phyloP scores from a whole-genome alignment of 495 filamentous ascomycete species.

The Aspergillus saccharolyticus region DNA sequence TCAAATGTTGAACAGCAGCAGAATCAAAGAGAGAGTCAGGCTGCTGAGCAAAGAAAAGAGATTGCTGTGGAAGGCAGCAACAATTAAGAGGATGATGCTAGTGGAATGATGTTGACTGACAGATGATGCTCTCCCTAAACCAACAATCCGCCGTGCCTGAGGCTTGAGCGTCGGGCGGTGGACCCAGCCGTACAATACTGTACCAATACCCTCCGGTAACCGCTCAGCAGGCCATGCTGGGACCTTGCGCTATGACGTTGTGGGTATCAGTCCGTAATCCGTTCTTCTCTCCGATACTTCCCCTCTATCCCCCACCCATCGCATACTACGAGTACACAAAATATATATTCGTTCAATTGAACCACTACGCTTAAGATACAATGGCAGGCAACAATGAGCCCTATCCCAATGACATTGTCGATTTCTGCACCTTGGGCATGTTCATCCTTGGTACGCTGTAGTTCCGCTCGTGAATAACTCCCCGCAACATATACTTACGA shows the following conservation, averaged over 20 bases:
- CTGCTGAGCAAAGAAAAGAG: not conserved
- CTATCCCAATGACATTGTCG: slow-evolving; percentile 35
- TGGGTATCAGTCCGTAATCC: slow-evolving; percentile 12
- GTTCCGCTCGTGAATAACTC: not conserved
- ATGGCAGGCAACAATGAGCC: slow-evolving; percentile 16
- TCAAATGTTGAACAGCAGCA: not conserved
- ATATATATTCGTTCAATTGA: not conserved
- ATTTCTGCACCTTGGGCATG: slow-evolving; percentile 90
- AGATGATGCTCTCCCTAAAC: slow-evolving; percentile 18
- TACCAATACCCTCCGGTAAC: not conserved
- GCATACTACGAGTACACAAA: not conserved
- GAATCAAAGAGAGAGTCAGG: not conserved
- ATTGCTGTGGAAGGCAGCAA: not conserved
- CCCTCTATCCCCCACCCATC: slow-evolving; percentile 6
- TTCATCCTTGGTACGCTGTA: slow-evolving; percentile 77
- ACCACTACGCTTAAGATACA: not conserved
- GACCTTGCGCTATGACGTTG: slow-evolving; percentile 12
- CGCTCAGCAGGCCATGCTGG: not conserved
- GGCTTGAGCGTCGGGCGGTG: slow-evolving; percentile 16
- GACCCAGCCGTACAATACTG: slow-evolving; percentile 20
- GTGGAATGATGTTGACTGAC: slow-evolving; percentile 13
- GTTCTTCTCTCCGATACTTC: slow-evolving; percentile 5
- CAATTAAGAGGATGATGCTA: slow-evolving; percentile 9
- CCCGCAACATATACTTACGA: slow-evolving; percentile 20
- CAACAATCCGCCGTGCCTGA: slow-evolving; percentile 13